Percentiles rank a stretch among this genome's conserved stretches.
Evolutionary conservation across 208 protist species (phyloP).

Genomic region (Acanthamoeba triangularis): DNA sequence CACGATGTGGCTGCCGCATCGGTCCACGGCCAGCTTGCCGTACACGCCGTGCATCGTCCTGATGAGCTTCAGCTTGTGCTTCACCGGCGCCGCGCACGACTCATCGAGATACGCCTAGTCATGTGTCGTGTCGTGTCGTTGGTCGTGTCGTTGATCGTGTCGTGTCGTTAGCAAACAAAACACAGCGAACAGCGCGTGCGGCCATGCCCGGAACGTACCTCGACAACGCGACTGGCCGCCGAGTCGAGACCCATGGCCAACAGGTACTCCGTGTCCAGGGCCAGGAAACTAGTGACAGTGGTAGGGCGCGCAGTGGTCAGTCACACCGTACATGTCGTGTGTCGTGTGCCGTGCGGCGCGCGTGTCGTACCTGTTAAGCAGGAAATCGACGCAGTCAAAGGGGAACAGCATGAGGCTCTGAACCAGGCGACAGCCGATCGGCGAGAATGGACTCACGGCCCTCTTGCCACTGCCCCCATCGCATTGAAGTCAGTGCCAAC

Average conservation of each 20-base stretch:
- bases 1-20: conserved; percentile 63
- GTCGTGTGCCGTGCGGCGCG: background rate
- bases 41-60: background rate
- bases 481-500: background rate
- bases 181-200: background rate
- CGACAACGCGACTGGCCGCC: conserved; percentile 11
- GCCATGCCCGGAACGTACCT: background rate
- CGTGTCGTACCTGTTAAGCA: conserved; percentile 2
- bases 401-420: conserved; percentile 23
- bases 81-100: background rate
- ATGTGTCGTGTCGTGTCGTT: background rate
- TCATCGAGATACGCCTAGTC: conserved; percentile 13
- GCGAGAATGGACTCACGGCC: background rate
- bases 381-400: conserved; percentile 20
- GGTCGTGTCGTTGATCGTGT: background rate
- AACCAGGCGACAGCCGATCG: conserved; percentile 6
- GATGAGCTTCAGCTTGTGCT: conserved; percentile 35
- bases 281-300: background rate
- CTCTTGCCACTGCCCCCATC: conserved; percentile 3
- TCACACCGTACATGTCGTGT: background rate
- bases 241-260: conserved; percentile 15
- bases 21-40: conserved; percentile 6
- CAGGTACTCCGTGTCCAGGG: conserved; percentile 43
- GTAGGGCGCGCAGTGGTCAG: background rate
- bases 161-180: background rate